Conservation (phyloP, 1,284 basidiomycete species). For the Polyporus tsugae region DNA sequence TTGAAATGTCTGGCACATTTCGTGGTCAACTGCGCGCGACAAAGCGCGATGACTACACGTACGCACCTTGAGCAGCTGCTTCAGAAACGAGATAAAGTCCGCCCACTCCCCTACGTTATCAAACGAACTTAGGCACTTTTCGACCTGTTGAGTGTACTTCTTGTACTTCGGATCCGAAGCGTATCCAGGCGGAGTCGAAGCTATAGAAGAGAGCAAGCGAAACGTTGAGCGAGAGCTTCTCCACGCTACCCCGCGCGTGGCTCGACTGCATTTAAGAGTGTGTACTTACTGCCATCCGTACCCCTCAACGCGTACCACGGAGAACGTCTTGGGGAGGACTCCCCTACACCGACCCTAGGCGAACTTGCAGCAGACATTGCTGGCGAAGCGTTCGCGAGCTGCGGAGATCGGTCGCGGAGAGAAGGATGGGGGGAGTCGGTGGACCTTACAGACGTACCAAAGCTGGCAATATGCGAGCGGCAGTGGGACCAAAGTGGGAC, state of each 20-base stretch:
- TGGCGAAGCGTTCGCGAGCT: background rate
- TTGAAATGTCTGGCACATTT: constrained; percentile 80
- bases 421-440: constrained; percentile 1
- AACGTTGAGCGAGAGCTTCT: background rate
- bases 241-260: background rate
- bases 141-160: constrained; percentile 92
- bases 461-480: constrained; percentile 4
- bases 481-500: background rate
- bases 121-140: constrained; percentile 92
- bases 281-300: constrained; percentile 32
- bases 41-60: constrained; percentile 8
- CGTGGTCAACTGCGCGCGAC: background rate
- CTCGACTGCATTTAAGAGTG: background rate
- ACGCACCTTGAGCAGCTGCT: constrained; percentile 87
- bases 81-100: constrained; percentile 98
- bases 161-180: constrained; percentile 93
- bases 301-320: constrained; percentile 33
- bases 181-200: constrained; percentile 51
- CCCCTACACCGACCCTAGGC: constrained; percentile 25
- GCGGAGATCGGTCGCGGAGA: constrained; percentile 2
- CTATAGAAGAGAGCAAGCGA: constrained; percentile 14
- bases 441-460: constrained; percentile 10
- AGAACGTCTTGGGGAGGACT: constrained; percentile 25
- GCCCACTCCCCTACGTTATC: constrained; percentile 99
- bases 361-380: constrained; percentile 35